Percentiles rank a stretch among this genome's conserved stretches.
These are phyloP conservation scores for Heliosperma pusillum DNA, from an alignment of 148 eudicot species.

Conservation along the genomic window DNA sequence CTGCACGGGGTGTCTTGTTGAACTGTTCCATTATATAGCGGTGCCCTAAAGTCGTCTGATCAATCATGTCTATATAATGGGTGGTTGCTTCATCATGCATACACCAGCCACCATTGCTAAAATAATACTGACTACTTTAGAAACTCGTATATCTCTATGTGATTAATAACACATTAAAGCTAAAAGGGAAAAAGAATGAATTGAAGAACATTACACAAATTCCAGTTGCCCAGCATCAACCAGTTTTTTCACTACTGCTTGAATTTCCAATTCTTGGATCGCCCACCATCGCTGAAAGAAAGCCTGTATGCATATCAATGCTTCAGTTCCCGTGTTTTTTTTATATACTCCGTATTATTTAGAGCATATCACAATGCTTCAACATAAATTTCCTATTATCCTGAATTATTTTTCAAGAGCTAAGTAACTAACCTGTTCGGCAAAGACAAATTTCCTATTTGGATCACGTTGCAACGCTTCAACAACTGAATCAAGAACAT, in stretches of 20 bases:
- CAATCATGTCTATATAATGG: slow-evolving; percentile 91
- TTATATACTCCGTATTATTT: not conserved
- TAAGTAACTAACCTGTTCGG: slow-evolving; percentile 56
- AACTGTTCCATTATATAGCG: slow-evolving; percentile 48
- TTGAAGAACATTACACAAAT: slow-evolving; percentile 47
- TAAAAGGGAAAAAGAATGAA: not conserved
- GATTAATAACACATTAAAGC: slow-evolving; percentile 5
- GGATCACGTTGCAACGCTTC: slow-evolving; percentile 56
- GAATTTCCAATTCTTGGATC: slow-evolving; percentile 47
- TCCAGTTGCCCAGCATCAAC: slow-evolving; percentile 71
- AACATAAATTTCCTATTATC: no score
- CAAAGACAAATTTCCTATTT: slow-evolving; percentile 80
- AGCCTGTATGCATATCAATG: slow-evolving; percentile 43
- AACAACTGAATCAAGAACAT: slow-evolving; percentile 75
- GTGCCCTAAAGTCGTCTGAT: slow-evolving; percentile 89
- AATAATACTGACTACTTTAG: slow-evolving; percentile 8
- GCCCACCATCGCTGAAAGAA: slow-evolving; percentile 88
- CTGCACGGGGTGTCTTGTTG: slow-evolving; percentile 80
- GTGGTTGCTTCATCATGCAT: slow-evolving; percentile 90
- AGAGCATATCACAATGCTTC: not conserved
- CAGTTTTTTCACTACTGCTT: slow-evolving; percentile 53
- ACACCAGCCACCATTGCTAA: slow-evolving; percentile 93
- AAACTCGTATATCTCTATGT: not conserved
- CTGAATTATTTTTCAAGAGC: not conserved
- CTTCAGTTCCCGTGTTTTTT: not conserved